Percentiles rank a stretch among this genome's conserved stretches.
phyloP scores from a whole-genome alignment of 306 rosid genomes.

The Carpinus viminea region DNA sequence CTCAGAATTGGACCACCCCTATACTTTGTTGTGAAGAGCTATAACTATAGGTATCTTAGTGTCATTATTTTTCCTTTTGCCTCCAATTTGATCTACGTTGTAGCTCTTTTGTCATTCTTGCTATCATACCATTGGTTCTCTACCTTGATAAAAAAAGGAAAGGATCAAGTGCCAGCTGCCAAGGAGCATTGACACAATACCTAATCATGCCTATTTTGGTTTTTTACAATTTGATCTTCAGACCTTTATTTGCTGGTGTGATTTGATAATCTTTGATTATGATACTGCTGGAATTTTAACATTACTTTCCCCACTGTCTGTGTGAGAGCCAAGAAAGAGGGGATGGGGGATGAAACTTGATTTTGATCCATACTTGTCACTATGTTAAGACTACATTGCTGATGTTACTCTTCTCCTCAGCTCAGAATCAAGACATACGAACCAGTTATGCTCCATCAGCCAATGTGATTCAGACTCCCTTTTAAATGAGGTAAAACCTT shows the following conservation, averaged over 20 bases:
- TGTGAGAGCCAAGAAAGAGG: background rate
- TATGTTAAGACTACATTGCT: slow-evolving; percentile 13
- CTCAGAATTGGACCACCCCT: slow-evolving; percentile 96
- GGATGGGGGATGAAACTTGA: slow-evolving; percentile 3
- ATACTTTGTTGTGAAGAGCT: slow-evolving; percentile 93
- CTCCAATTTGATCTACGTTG: slow-evolving; percentile 13
- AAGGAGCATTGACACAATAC: background rate
- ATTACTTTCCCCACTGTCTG: background rate
- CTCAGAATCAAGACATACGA: slow-evolving; percentile 83
- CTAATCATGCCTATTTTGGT: background rate
- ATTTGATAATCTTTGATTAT: background rate
- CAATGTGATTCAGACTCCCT: slow-evolving; percentile 89
- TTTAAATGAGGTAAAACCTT: slow-evolving; percentile 71
- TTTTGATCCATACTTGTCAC: slow-evolving; percentile 1
- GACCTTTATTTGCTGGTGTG: background rate
- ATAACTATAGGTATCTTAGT: slow-evolving; percentile 75
- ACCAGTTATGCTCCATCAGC: slow-evolving; percentile 94
- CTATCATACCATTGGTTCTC: background rate
- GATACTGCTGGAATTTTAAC: background rate
- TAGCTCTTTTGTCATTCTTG: background rate
- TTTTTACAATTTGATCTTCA: slow-evolving; percentile 1
- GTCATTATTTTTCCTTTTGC: slow-evolving; percentile 8
- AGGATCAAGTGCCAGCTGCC: slow-evolving; percentile 2
- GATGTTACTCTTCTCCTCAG: slow-evolving; percentile 53
- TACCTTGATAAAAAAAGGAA: background rate